Evolutionary conservation across 2,329 filamentous ascomycete species (phyloP).

Genomic region (Nectriaceae sp.): DNA sequence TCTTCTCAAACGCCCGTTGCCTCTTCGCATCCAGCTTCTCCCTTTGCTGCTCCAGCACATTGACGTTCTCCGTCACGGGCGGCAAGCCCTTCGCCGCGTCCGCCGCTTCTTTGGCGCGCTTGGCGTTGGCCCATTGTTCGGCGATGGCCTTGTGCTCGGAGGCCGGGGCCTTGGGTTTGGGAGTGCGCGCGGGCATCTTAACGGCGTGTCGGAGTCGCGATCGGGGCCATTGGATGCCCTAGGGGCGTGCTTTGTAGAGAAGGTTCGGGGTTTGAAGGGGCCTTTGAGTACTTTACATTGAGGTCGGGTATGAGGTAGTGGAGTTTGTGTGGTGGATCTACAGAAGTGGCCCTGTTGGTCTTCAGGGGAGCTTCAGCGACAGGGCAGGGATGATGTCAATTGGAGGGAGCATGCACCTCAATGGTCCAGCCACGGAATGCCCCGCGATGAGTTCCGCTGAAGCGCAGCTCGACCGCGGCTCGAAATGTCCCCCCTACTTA

Average conservation of each 20-base stretch:
- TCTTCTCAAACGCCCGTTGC: constrained; percentile 51
- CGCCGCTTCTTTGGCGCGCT: constrained; percentile 48
- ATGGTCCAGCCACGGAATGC: no score
- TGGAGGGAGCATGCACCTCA: no score
- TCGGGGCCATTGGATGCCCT: constrained; percentile 30
- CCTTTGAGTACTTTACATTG: constrained; percentile 20
- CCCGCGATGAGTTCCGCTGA: neutral
- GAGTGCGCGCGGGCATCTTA: constrained; percentile 30
- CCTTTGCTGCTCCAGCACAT: constrained; percentile 46
- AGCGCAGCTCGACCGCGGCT: neutral
- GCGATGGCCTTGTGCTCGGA: constrained; percentile 56
- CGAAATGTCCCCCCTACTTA: neutral
- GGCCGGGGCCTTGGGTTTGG: constrained; percentile 22
- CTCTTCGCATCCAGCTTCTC: constrained; percentile 49
- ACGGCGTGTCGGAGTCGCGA: constrained; percentile 9
- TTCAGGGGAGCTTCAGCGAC: neutral
- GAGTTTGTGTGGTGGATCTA: constrained; percentile 27
- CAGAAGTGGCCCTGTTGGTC: no score
- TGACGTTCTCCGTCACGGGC: constrained; percentile 36
- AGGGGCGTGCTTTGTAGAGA: constrained; percentile 11
- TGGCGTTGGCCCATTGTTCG: constrained; percentile 55
- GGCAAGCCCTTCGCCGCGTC: constrained; percentile 35
- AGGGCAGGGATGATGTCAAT: constrained; percentile 7
- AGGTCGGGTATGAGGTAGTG: constrained; percentile 12
- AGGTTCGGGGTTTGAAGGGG: constrained; percentile 15